phyloP scores from a whole-genome alignment of 75 land plant species.

The Sequoia sempervirens region DNA sequence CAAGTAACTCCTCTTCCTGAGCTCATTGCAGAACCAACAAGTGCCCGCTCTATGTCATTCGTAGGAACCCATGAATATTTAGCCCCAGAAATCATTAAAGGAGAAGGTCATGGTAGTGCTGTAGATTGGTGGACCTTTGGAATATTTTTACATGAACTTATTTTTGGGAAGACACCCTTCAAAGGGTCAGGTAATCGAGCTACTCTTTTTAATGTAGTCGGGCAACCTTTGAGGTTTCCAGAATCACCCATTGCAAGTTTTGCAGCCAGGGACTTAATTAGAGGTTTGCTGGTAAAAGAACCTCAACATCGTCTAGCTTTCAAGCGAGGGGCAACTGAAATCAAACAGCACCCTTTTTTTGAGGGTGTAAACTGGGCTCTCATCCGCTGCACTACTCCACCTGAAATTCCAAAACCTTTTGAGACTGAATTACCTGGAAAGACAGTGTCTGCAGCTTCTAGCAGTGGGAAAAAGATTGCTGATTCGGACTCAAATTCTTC shows the following conservation, averaged over 20 bases:
- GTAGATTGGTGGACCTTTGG: conserved; percentile 99
- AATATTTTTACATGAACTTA: conserved; percentile 87
- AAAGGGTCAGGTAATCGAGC: conserved; percentile 97
- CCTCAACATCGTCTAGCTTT: conserved; percentile 87
- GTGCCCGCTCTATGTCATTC: conserved; percentile 65
- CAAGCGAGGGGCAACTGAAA: conserved; percentile 95
- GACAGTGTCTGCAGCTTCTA: conserved; percentile 10
- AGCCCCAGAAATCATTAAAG: conserved; percentile 96
- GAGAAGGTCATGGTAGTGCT: conserved; percentile 98
- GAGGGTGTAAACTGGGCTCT: conserved; percentile 96
- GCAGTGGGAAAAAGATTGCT: conserved; percentile 48
- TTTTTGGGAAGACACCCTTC: conserved; percentile 97
- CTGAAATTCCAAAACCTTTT: conserved; percentile 82
- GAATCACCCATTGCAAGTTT: conserved; percentile 81
- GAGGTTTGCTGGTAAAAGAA: conserved; percentile 91
- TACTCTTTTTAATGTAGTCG: conserved; percentile 97
- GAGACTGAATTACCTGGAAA: conserved; percentile 43
- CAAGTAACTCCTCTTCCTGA: conserved; percentile 55
- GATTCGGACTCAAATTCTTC: conserved; percentile 19
- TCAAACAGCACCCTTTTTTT: conserved; percentile 96
- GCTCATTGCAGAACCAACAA: conserved; percentile 93
- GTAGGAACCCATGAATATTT: conserved; percentile 80
- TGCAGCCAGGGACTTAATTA: conserved; percentile 81
- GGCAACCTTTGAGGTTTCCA: conserved; percentile 89
- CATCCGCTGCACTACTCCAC: conserved; percentile 88